phyloP scores from a whole-genome alignment of 2,329 filamentous ascomycete species.

The Catunica adiposa region DNA sequence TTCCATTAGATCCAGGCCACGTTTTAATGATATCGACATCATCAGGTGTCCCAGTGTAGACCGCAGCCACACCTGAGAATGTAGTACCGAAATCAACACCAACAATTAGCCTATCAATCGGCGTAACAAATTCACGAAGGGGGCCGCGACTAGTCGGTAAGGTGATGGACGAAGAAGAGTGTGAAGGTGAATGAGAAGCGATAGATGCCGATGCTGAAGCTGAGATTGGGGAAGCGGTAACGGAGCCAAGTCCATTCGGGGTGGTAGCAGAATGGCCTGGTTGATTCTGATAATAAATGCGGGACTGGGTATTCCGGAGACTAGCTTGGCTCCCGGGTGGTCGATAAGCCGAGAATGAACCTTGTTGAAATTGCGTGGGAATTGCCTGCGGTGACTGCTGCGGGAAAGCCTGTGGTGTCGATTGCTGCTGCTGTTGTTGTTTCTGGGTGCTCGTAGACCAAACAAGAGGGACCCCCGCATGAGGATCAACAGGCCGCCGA shows the following conservation, averaged over 20 bases:
- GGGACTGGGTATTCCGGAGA: not conserved
- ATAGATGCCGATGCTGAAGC: too few species aligned
- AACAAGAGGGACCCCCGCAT: not conserved
- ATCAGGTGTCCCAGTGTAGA: conserved; percentile 60
- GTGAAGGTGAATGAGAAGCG: not conserved
- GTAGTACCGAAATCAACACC: conserved; percentile 77
- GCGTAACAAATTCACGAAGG: conserved; percentile 32
- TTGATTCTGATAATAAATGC: not conserved
- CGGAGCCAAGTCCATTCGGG: not conserved
- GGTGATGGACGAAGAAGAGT: conserved; percentile 42
- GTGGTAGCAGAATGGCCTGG: not conserved
- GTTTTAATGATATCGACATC: conserved; percentile 72
- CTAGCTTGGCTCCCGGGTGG: not conserved
- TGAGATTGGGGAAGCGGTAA: not conserved
- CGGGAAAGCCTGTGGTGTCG: not conserved
- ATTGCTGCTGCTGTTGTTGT: not conserved
- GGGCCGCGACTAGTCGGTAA: conserved; percentile 39
- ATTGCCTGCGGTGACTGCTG: not conserved
- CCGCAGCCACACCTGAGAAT: conserved; percentile 55
- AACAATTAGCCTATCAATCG: conserved; percentile 52
- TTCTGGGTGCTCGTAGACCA: not conserved
- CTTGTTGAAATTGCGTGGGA: too few species aligned
- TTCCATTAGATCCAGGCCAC: conserved; percentile 70
- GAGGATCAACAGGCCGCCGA: not conserved
- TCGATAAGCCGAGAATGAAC: not conserved